A percentile compares a stretch with the other conserved stretches of the same genome.
phyloP scores from a whole-genome alignment of 2,329 filamentous ascomycete species.

The Ophiocordyceps camponoti-leonardi region DNA sequence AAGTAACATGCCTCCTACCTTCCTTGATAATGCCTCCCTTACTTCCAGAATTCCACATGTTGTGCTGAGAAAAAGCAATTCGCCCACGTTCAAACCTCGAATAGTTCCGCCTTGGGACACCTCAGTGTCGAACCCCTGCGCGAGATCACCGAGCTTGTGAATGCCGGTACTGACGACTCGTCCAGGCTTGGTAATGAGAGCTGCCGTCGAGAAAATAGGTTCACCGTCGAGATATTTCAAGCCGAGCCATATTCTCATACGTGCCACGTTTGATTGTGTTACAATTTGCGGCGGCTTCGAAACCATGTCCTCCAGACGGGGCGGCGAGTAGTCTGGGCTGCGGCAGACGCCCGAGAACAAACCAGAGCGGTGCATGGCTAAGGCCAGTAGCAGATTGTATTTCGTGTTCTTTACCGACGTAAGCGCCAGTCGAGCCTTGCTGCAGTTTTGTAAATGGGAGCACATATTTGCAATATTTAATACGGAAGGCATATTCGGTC shows the following conservation, averaged over 20 bases:
- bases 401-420: conserved; percentile 72
- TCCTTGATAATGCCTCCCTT: conserved; percentile 65
- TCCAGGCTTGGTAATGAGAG: conserved; percentile 56
- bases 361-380: conserved; percentile 67
- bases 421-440: conserved; percentile 63
- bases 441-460: conserved; percentile 83
- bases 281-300: conserved; percentile 35
- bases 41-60: conserved; percentile 64
- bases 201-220: conserved; percentile 56
- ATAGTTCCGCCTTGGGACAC: conserved; percentile 50
- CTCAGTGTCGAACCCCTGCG: conserved; percentile 45
- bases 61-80: conserved; percentile 67
- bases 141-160: conserved; percentile 42
- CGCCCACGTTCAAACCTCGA: conserved; percentile 60
- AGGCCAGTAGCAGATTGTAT: conserved; percentile 57
- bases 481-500: conserved; percentile 34
- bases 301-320: conserved; percentile 26
- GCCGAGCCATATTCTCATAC: conserved; percentile 68
- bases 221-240: conserved; percentile 78
- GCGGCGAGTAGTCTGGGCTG: conserved; percentile 35
- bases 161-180: conserved; percentile 51
- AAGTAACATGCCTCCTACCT: conserved; percentile 62
- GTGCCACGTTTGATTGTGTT: conserved; percentile 54
- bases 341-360: conserved; percentile 70
- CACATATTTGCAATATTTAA: conserved; percentile 62